Conservation (phyloP, 495 filamentous ascomycete species). For the Hypoxylon lenormandii region DNA sequence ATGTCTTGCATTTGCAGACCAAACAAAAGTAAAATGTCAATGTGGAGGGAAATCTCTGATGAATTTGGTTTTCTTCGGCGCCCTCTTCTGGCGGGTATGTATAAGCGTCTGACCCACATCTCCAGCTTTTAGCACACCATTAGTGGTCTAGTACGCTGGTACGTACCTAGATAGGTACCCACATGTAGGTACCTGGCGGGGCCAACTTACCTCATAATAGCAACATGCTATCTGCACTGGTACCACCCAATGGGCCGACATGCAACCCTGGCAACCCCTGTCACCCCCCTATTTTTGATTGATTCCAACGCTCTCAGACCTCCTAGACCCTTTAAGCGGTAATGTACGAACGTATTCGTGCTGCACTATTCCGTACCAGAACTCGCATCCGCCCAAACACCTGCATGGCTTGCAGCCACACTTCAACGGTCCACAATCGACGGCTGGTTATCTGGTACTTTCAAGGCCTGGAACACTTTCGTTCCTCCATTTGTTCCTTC, state of each 20-base stretch:
- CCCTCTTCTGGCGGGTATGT: constrained; percentile 5
- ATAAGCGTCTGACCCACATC: constrained; percentile 17
- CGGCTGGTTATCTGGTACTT: neutral
- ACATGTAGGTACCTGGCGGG: constrained; percentile 1
- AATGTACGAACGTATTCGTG: no score
- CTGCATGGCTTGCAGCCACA: neutral
- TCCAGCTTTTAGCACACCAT: constrained; percentile 26
- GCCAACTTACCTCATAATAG: constrained; percentile 4
- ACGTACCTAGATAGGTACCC: no score
- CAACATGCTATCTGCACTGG: constrained; percentile 10
- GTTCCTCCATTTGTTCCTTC: constrained; percentile 19
- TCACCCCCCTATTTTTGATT: constrained; percentile 38
- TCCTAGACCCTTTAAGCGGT: constrained; percentile 1
- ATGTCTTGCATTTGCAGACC: neutral
- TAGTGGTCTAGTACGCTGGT: constrained; percentile 22
- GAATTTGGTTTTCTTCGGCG: neutral
- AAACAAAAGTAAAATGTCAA: neutral
- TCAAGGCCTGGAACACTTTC: constrained; percentile 33
- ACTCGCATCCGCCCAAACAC: neutral
- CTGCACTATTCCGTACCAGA: no score
- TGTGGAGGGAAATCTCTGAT: neutral
- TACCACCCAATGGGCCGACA: neutral
- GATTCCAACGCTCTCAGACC: constrained; percentile 23
- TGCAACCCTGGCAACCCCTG: constrained; percentile 2
- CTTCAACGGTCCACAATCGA: neutral